A percentile compares a stretch with the other conserved stretches of the same genome.
These are phyloP conservation scores for Barnettozyma siamensis DNA, from an alignment of 805 yeast species.

Conservation along the genomic window DNA sequence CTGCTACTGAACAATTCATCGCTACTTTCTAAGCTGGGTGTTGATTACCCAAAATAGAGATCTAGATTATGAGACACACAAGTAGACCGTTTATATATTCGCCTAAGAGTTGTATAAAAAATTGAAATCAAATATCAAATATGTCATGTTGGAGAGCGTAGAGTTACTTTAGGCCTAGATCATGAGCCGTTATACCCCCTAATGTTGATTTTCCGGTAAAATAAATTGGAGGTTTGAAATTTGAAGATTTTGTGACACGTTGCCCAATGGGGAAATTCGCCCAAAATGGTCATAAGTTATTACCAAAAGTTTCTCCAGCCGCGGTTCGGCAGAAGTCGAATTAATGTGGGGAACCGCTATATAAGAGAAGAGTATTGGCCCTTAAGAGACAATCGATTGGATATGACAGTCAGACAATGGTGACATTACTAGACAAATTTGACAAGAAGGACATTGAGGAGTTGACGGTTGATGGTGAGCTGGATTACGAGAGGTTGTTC, in stretches of 20 bases:
- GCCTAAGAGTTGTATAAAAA: constrained; percentile 5
- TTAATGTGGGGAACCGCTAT: background rate
- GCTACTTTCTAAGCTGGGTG: constrained; percentile 63
- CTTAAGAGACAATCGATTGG: background rate
- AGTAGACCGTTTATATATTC: constrained; percentile 6
- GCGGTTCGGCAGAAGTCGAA: too few species aligned
- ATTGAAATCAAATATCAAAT: constrained; percentile 10
- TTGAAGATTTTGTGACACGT: too few species aligned
- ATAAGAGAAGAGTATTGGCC: background rate
- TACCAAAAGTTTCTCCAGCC: too few species aligned
- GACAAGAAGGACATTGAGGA: background rate
- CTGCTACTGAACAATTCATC: constrained; percentile 88
- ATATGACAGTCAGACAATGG: background rate
- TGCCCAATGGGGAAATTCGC: too few species aligned
- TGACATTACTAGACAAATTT: background rate
- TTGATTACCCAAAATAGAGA: constrained; percentile 2
- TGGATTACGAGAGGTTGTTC: constrained; percentile 1
- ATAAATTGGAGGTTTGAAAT: too few species aligned
- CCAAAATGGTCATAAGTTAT: too few species aligned
- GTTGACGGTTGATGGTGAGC: background rate
- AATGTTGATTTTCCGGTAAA: too few species aligned
- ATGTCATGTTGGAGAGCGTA: constrained; percentile 6
- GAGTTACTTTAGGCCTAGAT: too few species aligned
- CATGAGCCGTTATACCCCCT: too few species aligned
- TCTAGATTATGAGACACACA: constrained; percentile 11